phyloP scores from a whole-genome alignment of 371 early-diverging fungal species.

The Circinella minor region DNA sequence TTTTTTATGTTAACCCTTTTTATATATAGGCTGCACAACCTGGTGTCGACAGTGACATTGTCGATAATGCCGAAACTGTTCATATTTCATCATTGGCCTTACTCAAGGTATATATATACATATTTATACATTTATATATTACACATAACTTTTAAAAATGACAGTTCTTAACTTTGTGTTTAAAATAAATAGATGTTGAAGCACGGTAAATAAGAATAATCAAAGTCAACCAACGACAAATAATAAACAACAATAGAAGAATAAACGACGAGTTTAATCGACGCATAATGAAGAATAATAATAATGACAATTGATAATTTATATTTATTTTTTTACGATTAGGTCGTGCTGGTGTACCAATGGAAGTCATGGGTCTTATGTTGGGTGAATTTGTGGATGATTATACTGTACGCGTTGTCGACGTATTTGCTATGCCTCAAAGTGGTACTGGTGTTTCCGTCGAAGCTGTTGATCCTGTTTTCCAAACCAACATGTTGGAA shows the following conservation, averaged over 20 bases:
- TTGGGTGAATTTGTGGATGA: constrained; percentile 99
- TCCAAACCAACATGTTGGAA: constrained; percentile 99
- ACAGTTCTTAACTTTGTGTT: neutral
- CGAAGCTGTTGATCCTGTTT: constrained; percentile 99
- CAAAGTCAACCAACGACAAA: neutral
- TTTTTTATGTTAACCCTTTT: neutral
- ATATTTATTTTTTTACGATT: neutral
- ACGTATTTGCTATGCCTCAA: constrained; percentile 99
- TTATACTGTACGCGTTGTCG: constrained; percentile 99
- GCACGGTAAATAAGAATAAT: constrained; percentile 64
- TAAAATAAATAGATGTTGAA: constrained; percentile 76
- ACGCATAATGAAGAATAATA: neutral
- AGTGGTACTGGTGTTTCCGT: constrained; percentile 99
- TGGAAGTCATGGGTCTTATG: constrained; percentile 99
- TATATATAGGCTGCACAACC: constrained; percentile 58
- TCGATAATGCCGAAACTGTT: constrained; percentile 99
- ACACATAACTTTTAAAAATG: neutral
- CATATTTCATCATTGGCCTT: constrained; percentile 99
- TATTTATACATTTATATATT: neutral
- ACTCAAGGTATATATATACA: constrained; percentile 77
- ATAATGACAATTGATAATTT: neutral
- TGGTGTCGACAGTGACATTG: constrained; percentile 85
- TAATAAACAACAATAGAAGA: no score
- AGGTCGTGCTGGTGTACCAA: constrained; percentile 99
- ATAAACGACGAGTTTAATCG: neutral